Evolutionary conservation across 345 rosid genomes (phyloP).

Genomic region (Odontarrhena argentea): DNA sequence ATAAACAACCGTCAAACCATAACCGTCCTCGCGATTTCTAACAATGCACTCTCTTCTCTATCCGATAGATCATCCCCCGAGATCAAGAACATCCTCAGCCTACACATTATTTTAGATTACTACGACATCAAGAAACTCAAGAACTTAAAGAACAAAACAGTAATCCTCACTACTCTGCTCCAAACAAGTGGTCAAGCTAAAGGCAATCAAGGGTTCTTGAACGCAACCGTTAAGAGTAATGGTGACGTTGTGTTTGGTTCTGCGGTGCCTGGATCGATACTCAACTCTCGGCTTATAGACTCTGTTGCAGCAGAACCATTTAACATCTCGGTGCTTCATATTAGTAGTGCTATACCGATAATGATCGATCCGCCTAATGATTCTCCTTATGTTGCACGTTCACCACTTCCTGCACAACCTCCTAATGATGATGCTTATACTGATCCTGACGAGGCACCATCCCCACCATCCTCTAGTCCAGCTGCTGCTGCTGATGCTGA

Average conservation of each 20-base stretch:
- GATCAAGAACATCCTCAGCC: constrained; percentile 63
- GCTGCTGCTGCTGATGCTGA: constrained; percentile 13
- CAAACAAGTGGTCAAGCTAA: constrained; percentile 85
- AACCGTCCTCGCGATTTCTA: constrained; percentile 68
- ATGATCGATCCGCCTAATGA: constrained; percentile 31
- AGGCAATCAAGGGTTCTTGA: constrained; percentile 72
- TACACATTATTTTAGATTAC: constrained; percentile 73
- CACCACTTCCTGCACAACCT: constrained; percentile 17
- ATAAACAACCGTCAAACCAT: constrained; percentile 75
- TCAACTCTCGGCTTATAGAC: constrained; percentile 58
- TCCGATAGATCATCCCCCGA: constrained; percentile 52
- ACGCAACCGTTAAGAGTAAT: constrained; percentile 64
- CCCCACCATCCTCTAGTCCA: constrained; percentile 26
- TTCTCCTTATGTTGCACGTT: constrained; percentile 19
- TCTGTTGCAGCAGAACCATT: constrained; percentile 64
- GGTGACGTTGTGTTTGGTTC: constrained; percentile 78
- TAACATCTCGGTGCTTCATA: constrained; percentile 68
- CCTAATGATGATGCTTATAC: constrained; percentile 22
- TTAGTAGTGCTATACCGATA: constrained; percentile 64
- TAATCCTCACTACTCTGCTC: constrained; percentile 72
- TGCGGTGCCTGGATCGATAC: constrained; percentile 64
- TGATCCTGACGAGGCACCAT: constrained; percentile 13
- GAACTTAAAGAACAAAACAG: constrained; percentile 59
- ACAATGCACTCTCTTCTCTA: constrained; percentile 60
- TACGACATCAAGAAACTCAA: constrained; percentile 72